Base-by-base conservation (phyloP, 192 early-diverging fungal genomes). In the Linderina pennispora region DNA sequence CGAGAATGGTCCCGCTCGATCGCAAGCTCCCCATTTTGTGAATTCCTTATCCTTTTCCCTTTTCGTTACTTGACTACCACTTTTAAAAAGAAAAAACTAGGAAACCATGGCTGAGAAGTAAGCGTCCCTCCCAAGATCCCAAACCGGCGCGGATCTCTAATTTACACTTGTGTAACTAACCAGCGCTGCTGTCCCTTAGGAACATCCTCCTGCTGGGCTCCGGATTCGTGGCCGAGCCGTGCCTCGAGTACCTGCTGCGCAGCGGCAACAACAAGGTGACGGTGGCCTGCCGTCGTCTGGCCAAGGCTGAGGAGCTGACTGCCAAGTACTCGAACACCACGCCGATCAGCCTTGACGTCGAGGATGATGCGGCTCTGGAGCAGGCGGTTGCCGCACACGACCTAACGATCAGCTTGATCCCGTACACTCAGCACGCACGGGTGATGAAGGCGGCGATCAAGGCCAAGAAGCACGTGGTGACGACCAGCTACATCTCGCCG, bases 211-310 rank as follows among this genome's bases (percentile, higher is more conserved):
- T 99, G 20, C 85, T 99, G 45, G 97, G 97, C 38, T 87, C 90
- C 25, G 97, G 97, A 45, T 99, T 90, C 66, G 97, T 99, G 36
- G 94, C 97, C 53, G 90, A 86, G 53, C 97, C 97, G 25, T 87
- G 89, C 58, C 84, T 88, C 42, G 84, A 91, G 53, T 97, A 94
- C 74, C 82, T 99, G 21, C 76, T 92, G 46, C 89, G 92, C 47
- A 78, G 84, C 57, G 78, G 85, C 8, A 87, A 95, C 48, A 93
- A 93, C 80, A 67, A 82, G 49, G 50, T 99, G 18, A 97, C 93
- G 23, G 84, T 98, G 57, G 95, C 91, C 40, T 85, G 84, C 58
- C 77, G 94, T 40, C 70, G 81, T 32, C 37, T 92, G 19, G 78
- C 81, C 42, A 83, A 80, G 70, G 90, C 87, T 7, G 62, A 86